Conservation (phyloP, 768 basidiomycete species). For the Cyathus striatus region DNA sequence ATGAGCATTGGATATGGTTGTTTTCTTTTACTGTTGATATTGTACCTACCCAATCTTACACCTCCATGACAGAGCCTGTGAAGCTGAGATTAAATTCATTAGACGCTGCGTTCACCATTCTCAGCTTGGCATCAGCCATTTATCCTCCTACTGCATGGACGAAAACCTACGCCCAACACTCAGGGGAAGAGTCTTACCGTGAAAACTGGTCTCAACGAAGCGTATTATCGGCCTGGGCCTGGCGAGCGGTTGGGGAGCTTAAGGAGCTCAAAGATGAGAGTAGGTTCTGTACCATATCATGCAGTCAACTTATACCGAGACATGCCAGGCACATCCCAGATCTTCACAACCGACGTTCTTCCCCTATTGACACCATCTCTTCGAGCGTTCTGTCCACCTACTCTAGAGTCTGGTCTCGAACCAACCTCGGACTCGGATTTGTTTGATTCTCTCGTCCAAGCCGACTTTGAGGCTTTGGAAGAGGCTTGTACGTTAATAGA, state of each 20-base stretch:
- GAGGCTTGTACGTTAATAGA: slow-evolving; percentile 75
- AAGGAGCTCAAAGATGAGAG: slow-evolving; percentile 71
- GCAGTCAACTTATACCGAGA: not conserved
- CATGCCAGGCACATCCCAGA: slow-evolving; percentile 16
- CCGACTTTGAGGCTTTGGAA: slow-evolving; percentile 70
- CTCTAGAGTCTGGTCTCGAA: slow-evolving; percentile 28
- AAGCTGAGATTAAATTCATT: slow-evolving; percentile 62
- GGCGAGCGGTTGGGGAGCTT: slow-evolving; percentile 70
- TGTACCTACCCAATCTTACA: not conserved
- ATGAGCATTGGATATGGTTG: slow-evolving; percentile 72
- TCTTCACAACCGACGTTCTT: slow-evolving; percentile 59
- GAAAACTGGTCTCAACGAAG: slow-evolving; percentile 67
- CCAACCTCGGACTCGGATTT: slow-evolving; percentile 35
- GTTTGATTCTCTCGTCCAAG: slow-evolving; percentile 42
- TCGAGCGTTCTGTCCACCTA: slow-evolving; percentile 55
- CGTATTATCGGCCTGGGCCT: slow-evolving; percentile 69
- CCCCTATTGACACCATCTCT: slow-evolving; percentile 59
- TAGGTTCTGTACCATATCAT: slow-evolving; percentile 26
- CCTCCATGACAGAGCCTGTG: slow-evolving; percentile 51
- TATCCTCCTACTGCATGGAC: slow-evolving; percentile 75
- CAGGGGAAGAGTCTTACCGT: slow-evolving; percentile 17
- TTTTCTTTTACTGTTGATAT: slow-evolving; percentile 10
- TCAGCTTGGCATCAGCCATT: slow-evolving; percentile 61
- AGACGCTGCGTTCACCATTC: slow-evolving; percentile 63
- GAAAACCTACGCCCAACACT: slow-evolving; percentile 8